A percentile compares a stretch with the other conserved stretches of the same genome.
phyloP scores from a whole-genome alignment of 1,284 basidiomycete genomes.

The Megacollybia platyphylla region DNA sequence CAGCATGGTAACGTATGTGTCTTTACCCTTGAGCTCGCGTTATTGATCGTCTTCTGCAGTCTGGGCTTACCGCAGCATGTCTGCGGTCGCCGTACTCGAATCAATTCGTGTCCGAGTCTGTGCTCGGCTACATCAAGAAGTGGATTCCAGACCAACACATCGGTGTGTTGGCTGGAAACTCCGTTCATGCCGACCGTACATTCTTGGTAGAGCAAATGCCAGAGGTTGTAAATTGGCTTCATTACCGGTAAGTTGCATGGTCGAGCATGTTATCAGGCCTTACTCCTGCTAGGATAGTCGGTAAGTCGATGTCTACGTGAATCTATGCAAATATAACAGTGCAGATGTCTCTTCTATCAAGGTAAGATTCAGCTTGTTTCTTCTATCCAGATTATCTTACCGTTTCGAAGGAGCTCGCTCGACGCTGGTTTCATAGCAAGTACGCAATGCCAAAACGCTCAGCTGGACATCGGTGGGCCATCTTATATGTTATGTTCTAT shows the following conservation, averaged over 20 bases:
- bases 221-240: slow-evolving; percentile 58
- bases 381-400: background rate
- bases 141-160: slow-evolving; percentile 53
- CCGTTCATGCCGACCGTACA: slow-evolving; percentile 65
- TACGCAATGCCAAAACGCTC: slow-evolving; percentile 17
- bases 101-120: slow-evolving; percentile 39
- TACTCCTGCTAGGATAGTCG: slow-evolving; percentile 38
- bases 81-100: slow-evolving; percentile 45
- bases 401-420: slow-evolving; percentile 45
- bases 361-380: slow-evolving; percentile 19
- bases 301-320: slow-evolving; percentile 20
- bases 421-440: slow-evolving; percentile 55
- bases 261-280: slow-evolving; percentile 7
- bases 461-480: slow-evolving; percentile 34
- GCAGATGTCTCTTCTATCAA: slow-evolving; percentile 75
- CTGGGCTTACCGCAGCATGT: slow-evolving; percentile 62
- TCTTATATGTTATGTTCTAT: slow-evolving; percentile 3
- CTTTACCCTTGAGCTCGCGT: background rate
- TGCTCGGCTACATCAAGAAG: slow-evolving; percentile 58
- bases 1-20: slow-evolving; percentile 54
- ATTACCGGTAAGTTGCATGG: slow-evolving; percentile 43
- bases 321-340: slow-evolving; percentile 5
- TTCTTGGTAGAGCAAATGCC: slow-evolving; percentile 74
- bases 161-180: slow-evolving; percentile 70
- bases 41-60: slow-evolving; percentile 25